Conservation (phyloP, 2,329 filamentous ascomycete genomes). For the Neofusicoccum umdonicola region DNA sequence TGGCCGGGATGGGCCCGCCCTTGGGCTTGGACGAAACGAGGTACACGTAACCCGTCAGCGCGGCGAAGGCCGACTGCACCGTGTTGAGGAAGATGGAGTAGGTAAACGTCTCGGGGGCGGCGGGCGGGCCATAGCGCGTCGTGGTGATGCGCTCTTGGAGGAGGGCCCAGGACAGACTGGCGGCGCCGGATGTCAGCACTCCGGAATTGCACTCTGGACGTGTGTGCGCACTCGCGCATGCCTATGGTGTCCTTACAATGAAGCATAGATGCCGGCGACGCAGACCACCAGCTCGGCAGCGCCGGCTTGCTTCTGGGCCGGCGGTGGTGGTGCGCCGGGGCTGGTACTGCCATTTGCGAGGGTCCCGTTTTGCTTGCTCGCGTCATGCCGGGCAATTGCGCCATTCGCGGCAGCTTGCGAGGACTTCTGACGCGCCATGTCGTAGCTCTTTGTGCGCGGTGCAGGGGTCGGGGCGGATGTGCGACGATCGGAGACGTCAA, state of each 20-base stretch:
- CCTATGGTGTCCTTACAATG: conserved; percentile 63
- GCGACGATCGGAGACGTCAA: conserved; percentile 4
- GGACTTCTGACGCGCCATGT: conserved; percentile 33
- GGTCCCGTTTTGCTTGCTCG: conserved; percentile 22
- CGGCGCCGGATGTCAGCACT: not conserved
- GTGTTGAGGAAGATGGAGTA: conserved; percentile 96
- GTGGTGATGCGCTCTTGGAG: conserved; percentile 98
- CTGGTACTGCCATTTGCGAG: conserved; percentile 31
- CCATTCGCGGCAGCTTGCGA: conserved; percentile 26
- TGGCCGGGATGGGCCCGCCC: conserved; percentile 47
- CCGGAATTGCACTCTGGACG: not conserved
- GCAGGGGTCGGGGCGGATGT: not conserved
- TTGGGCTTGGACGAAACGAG: conserved; percentile 63
- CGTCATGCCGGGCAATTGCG: conserved; percentile 24
- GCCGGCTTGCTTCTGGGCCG: conserved; percentile 50
- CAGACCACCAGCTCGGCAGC: conserved; percentile 76
- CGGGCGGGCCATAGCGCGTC: conserved; percentile 69
- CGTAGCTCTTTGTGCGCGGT: not conserved
- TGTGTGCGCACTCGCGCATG: not conserved
- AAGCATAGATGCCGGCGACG: conserved; percentile 93
- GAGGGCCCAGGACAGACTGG: conserved; percentile 85
- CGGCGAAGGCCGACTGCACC: conserved; percentile 87
- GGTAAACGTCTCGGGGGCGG: conserved; percentile 72
- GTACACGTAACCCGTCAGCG: conserved; percentile 77
- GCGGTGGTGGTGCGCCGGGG: conserved; percentile 27